Evolutionary conservation across 139 green algal species (phyloP), one percentile per base, ranked within the genome.

Genomic region (Gonium pectorale): DNA sequence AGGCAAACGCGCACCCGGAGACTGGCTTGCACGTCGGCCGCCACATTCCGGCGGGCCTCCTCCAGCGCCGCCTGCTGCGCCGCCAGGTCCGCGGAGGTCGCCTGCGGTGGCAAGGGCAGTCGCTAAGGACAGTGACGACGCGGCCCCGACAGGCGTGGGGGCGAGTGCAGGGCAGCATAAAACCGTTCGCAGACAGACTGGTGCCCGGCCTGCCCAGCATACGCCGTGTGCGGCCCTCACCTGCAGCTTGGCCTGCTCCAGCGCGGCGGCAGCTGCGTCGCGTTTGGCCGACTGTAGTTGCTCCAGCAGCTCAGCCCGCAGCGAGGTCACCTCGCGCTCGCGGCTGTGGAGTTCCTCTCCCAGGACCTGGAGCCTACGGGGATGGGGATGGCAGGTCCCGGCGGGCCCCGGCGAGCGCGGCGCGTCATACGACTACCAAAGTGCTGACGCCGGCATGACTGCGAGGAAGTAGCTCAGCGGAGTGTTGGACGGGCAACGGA

Each of bases 1-100:
- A n/a, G n/a, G n/a, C n/a, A n/a, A n/a, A n/a, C n/a, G 40, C 43
- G 8, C 29, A 83, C 79, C 79, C 64, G 46, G n/a, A 85, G 79
- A 49, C 49, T 54, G 17, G 60, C 37, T 46, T 78, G 79, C 46
- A 77, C 79, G 6, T 85, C 79, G 6, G 79, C 64, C 19, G 63
- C 24, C 44, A 85, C 35, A 46, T 52, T 77, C 49, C 49, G 46
- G 8, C 51, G 49, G 46, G 79, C 49, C 46, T 75, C 79, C 37
- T 75, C 79, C 79, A 85, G 79, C 15, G 64, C 46, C 7, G 79
- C 49, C 44, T 78, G 46, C 33, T 67, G 79, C 8, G 46, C 35
- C 2, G 46, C 79, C 64, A 85, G 49, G 40, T 85, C 79, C 24
- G 64, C 63, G 2, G 35, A 17, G 6, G 35, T 7, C 0, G 35